Evolutionary conservation across 257 asterid genomes (phyloP).

Genomic region (Fraxinus excelsior): DNA sequence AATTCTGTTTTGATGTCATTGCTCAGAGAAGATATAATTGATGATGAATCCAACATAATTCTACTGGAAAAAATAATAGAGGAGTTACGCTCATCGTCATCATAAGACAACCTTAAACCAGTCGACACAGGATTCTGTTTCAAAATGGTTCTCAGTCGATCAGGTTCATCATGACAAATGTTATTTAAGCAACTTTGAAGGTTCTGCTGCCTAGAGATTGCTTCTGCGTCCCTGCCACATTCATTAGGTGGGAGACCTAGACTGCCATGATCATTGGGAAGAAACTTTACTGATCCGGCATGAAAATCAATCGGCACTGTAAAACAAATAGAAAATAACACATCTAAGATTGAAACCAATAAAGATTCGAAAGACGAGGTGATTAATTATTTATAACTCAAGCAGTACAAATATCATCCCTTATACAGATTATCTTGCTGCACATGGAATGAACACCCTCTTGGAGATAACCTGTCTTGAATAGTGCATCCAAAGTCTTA

Average conservation of each 20-base stretch:
- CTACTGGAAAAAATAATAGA: slow-evolving; percentile 75
- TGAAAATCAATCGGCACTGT: slow-evolving; percentile 60
- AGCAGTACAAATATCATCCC: not conserved
- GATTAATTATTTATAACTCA: not conserved
- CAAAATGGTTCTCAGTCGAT: slow-evolving; percentile 40
- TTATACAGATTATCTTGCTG: not conserved
- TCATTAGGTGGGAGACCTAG: slow-evolving; percentile 47
- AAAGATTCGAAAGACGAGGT: not conserved
- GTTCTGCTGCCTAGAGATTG: slow-evolving; percentile 51
- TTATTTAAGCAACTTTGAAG: slow-evolving; percentile 56
- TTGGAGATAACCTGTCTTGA: not conserved
- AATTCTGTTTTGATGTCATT: slow-evolving; percentile 61
- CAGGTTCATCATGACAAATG: slow-evolving; percentile 49
- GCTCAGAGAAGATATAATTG: slow-evolving; percentile 51
- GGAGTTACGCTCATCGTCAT: slow-evolving; percentile 77
- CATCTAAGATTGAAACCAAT: no score
- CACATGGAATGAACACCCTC: not conserved
- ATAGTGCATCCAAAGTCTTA: not conserved
- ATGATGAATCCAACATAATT: slow-evolving; percentile 49
- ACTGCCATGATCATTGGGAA: slow-evolving; percentile 45
- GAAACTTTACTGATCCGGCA: slow-evolving; percentile 57
- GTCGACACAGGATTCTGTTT: slow-evolving; percentile 73
- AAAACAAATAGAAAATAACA: slow-evolving; percentile 19
- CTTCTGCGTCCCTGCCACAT: slow-evolving; percentile 50
- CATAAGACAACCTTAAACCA: slow-evolving; percentile 84